Evolutionary conservation across 225 moss, liverwort and hornwort species (phyloP).

Genomic region (Lunularia cruciata): DNA sequence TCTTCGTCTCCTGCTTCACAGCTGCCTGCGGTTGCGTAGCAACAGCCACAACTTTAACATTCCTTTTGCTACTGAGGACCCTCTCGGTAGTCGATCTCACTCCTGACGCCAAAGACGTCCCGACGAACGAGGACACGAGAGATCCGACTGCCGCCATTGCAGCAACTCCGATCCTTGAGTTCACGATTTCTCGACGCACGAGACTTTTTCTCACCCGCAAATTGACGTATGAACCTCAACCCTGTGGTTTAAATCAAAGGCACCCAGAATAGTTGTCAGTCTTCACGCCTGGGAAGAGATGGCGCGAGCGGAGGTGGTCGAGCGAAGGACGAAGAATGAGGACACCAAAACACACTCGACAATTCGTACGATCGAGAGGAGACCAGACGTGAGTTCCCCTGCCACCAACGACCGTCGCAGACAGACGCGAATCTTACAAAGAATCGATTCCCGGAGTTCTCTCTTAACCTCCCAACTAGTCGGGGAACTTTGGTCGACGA

Average conservation of each 20-base stretch:
- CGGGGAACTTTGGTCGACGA: not conserved
- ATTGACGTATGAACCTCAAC: not conserved
- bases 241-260: not conserved
- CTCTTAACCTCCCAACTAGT: not conserved
- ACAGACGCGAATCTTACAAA: not conserved
- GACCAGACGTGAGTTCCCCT: no score
- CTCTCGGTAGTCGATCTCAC: not conserved
- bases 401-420: not conserved
- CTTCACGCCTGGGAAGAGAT: not conserved
- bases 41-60: constrained; percentile 35
- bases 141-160: constrained; percentile 34
- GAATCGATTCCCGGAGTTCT: not conserved
- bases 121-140: constrained; percentile 26
- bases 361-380: no score
- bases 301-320: no score
- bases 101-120: constrained; percentile 14
- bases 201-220: not conserved
- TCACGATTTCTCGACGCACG: not conserved
- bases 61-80: constrained; percentile 10
- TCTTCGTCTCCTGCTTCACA: constrained; percentile 35
- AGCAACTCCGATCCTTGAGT: no score
- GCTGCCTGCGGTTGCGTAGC: constrained; percentile 38
- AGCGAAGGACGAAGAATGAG: not conserved
- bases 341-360: not conserved
- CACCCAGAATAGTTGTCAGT: not conserved